Conservation (phyloP, 257 asterid species). For the Plantago elongata region DNA sequence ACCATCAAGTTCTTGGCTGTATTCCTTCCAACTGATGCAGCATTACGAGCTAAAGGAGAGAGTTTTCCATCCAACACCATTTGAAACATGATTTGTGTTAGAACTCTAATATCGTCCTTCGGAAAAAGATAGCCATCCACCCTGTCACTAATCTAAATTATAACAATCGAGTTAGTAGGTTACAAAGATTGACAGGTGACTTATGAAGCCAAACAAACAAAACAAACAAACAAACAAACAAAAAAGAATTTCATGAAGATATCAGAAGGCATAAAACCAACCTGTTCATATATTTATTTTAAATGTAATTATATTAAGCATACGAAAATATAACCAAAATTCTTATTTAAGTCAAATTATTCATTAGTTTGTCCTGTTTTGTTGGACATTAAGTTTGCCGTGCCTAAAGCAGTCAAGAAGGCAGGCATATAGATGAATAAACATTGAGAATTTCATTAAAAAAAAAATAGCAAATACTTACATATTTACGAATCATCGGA, state of each 20-base stretch:
- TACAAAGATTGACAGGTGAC: background rate
- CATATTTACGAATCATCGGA: constrained; percentile 62
- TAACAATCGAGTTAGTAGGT: constrained; percentile 25
- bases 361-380: too few species aligned
- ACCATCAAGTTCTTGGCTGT: constrained; percentile 78
- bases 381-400: too few species aligned
- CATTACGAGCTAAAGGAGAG: constrained; percentile 54
- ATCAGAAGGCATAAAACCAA: background rate
- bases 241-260: background rate
- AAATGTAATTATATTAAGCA: too few species aligned
- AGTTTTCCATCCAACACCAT: constrained; percentile 68
- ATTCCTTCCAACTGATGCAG: constrained; percentile 57
- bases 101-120: constrained; percentile 40
- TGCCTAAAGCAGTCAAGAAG: too few species aligned
- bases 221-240: too few species aligned
- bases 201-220: too few species aligned
- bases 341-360: too few species aligned
- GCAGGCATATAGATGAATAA: background rate
- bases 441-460: constrained; percentile 1
- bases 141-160: constrained; percentile 60
- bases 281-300: background rate
- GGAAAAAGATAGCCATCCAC: constrained; percentile 76
- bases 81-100: constrained; percentile 55
- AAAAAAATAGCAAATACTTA: constrained; percentile 35
- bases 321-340: too few species aligned